These are phyloP conservation scores for Suhomyces xylopsoci DNA, from an alignment of 805 yeast species.

Conservation along the genomic window DNA sequence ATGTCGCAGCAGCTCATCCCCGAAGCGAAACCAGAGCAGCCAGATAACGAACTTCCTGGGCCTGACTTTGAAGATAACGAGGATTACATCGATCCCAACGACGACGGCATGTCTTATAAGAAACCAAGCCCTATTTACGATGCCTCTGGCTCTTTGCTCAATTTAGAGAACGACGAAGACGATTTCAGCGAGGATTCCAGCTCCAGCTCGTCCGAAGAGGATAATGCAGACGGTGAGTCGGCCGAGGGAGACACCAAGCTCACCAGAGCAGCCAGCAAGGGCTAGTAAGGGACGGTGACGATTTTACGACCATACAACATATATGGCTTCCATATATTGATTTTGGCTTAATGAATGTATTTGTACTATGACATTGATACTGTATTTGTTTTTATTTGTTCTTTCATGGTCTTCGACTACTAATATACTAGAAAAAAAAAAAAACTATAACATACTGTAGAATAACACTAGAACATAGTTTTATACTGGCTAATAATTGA, in stretches of 20 bases:
- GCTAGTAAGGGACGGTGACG: conserved; percentile 13
- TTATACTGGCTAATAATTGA: too few relatives aligned
- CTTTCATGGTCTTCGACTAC: not conserved
- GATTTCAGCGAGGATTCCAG: conserved; percentile 30
- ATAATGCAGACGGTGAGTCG: conserved; percentile 18
- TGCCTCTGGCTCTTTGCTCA: conserved; percentile 20
- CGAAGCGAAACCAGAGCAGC: conserved; percentile 43
- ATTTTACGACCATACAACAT: not conserved
- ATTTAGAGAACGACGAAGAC: conserved; percentile 16
- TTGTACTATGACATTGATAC: not conserved
- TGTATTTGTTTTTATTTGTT: not conserved
- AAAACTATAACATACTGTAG: too few relatives aligned
- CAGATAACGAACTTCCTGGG: conserved; percentile 21
- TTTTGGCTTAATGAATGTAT: conserved; percentile 5
- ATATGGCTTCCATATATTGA: too few relatives aligned
- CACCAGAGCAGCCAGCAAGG: conserved; percentile 41
- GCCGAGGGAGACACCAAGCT: conserved; percentile 22
- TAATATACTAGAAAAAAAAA: too few relatives aligned
- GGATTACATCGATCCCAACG: conserved; percentile 76
- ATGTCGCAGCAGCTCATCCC: conserved; percentile 69
- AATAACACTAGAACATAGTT: too few relatives aligned
- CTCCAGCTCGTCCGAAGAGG: conserved; percentile 27
- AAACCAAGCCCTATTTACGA: conserved; percentile 62
- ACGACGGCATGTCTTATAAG: conserved; percentile 73
- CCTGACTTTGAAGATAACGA: conserved; percentile 44